These are phyloP conservation scores for Hyphopichia wangnamkhiaoensis DNA, from an alignment of 1,139 yeast genomes.

Conservation along the genomic window DNA sequence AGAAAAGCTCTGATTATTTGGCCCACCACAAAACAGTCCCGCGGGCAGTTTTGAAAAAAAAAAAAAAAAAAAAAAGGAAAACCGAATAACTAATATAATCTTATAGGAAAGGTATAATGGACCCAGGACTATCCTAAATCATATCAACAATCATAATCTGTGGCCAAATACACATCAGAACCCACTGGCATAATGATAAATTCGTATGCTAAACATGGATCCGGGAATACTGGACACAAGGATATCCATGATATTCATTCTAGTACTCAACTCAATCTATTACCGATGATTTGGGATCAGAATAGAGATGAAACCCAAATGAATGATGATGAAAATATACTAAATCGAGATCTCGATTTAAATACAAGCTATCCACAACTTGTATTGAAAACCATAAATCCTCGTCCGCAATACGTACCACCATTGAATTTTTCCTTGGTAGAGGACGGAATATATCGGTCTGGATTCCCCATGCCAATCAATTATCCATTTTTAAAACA, in stretches of 20 bases:
- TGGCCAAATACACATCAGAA: background rate
- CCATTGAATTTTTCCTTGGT: constrained; percentile 90
- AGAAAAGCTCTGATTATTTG: too few species aligned
- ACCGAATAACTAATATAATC: too few species aligned
- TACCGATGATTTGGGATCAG: constrained; percentile 10
- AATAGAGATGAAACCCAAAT: background rate
- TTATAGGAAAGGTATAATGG: too few species aligned
- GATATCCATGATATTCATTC: constrained; percentile 11
- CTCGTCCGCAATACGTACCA: constrained; percentile 54
- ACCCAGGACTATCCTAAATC: too few species aligned
- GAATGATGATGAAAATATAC: constrained; percentile 1
- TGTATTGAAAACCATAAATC: constrained; percentile 1
- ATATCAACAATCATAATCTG: too few species aligned
- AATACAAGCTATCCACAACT: constrained; percentile 3
- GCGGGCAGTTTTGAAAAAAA: too few species aligned
- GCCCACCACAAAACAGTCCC: too few species aligned
- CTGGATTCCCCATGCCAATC: constrained; percentile 90
- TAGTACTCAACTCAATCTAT: constrained; percentile 9
- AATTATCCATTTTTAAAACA: constrained; percentile 78
- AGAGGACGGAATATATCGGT: constrained; percentile 82
- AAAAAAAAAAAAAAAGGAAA: too few species aligned
- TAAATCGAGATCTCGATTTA: constrained; percentile 6
- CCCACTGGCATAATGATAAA: background rate
- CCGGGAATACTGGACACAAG: constrained; percentile 3
- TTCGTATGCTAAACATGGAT: background rate